These are phyloP conservation scores for Tilletia indica DNA, from an alignment of 1,284 basidiomycete species.

Conservation along the genomic window DNA sequence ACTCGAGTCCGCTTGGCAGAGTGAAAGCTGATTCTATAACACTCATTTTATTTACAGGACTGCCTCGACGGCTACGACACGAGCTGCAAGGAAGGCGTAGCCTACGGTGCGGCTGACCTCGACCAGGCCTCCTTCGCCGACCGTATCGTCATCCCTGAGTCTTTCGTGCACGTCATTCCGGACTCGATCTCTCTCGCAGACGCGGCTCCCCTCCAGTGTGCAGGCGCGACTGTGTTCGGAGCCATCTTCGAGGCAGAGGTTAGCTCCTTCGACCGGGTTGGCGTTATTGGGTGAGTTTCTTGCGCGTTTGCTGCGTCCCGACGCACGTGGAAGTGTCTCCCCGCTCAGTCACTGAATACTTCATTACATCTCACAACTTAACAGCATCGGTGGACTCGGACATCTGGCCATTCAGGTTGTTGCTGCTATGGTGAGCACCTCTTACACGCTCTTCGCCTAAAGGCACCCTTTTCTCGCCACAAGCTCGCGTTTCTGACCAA, in stretches of 20 bases:
- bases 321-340: neutral
- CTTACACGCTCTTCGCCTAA: too few species aligned
- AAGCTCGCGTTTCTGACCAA: too few species aligned
- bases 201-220: slow-evolving; percentile 45
- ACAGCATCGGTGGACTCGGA: neutral
- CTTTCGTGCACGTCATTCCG: slow-evolving; percentile 48
- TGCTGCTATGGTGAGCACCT: slow-evolving; percentile 28
- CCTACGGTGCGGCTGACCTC: slow-evolving; percentile 41
- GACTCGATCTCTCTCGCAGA: slow-evolving; percentile 40
- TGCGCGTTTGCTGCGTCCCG: slow-evolving; percentile 21
- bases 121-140: slow-evolving; percentile 51
- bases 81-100: slow-evolving; percentile 40
- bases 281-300: slow-evolving; percentile 28
- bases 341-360: neutral
- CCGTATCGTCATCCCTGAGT: slow-evolving; percentile 42
- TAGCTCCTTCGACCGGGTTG: slow-evolving; percentile 30
- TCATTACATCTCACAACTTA: too few species aligned
- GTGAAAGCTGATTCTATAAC: too few species aligned
- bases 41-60: too few species aligned
- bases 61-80: slow-evolving; percentile 46
- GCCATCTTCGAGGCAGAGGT: slow-evolving; percentile 35
- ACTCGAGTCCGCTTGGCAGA: too few species aligned
- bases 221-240: slow-evolving; percentile 40
- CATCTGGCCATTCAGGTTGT: slow-evolving; percentile 42
- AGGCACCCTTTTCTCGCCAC: too few species aligned